Evolutionary conservation across 805 yeast genomes (phyloP).

Genomic region (Blastobotrys mokoenaii): DNA sequence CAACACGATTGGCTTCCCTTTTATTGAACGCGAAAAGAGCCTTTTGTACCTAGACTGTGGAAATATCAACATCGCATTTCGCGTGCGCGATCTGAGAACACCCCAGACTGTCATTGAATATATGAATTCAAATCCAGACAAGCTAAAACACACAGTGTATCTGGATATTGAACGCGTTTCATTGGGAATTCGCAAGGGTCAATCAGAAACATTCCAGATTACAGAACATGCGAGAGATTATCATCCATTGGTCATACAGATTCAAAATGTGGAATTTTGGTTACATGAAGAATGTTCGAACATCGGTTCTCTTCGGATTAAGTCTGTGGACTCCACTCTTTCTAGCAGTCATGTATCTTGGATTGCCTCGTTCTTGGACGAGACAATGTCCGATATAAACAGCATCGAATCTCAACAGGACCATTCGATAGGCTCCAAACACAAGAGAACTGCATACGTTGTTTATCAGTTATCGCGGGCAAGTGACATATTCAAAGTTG

Average conservation of each 20-base stretch:
- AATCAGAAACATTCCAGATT: background rate
- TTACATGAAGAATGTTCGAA: constrained; percentile 16
- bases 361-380: constrained; percentile 15
- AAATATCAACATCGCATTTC: constrained; percentile 13
- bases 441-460: constrained; percentile 19
- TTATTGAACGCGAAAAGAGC: constrained; percentile 5
- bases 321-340: constrained; percentile 26
- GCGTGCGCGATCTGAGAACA: constrained; percentile 7
- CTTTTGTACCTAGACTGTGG: constrained; percentile 15
- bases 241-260: constrained; percentile 22
- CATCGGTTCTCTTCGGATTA: constrained; percentile 21
- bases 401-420: background rate
- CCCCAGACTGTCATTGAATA: constrained; percentile 14
- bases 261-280: constrained; percentile 30
- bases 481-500: constrained; percentile 44
- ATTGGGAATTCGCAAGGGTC: constrained; percentile 17
- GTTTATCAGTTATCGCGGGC: constrained; percentile 39
- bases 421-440: background rate
- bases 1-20: background rate
- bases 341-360: constrained; percentile 31
- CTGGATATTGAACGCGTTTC: constrained; percentile 16
- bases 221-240: background rate
- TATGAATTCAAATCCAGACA: constrained; percentile 10
- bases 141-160: constrained; percentile 11
- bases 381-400: constrained; percentile 10